phyloP scores from a whole-genome alignment of 345 rosid species.

The Salix caprea region DNA sequence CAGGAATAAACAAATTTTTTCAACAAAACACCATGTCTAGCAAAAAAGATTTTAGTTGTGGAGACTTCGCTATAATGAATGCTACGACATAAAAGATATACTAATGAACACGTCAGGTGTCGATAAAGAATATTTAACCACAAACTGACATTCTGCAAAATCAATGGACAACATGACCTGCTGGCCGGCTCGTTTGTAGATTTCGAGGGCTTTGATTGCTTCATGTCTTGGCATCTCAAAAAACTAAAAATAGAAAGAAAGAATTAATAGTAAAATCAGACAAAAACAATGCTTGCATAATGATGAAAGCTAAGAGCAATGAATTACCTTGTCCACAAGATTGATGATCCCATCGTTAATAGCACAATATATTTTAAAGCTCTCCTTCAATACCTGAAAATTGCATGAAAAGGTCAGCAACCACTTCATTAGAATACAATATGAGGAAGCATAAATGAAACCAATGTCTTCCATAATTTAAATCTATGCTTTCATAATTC shows the following conservation, averaged over 20 bases:
- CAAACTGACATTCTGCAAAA: conserved; percentile 1
- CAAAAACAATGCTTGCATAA: conserved; percentile 6
- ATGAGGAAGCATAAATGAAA: neutral
- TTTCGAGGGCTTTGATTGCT: conserved; percentile 74
- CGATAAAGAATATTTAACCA: neutral
- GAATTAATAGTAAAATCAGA: neutral
- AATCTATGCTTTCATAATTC: neutral
- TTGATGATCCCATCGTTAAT: conserved; percentile 97
- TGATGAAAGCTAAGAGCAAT: conserved; percentile 8
- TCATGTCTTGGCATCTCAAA: conserved; percentile 98
- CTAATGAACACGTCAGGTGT: neutral
- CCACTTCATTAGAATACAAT: neutral
- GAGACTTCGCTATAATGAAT: neutral
- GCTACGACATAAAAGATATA: neutral
- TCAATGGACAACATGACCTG: conserved; percentile 57
- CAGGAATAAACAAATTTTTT: conserved; percentile 13
- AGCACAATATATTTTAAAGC: conserved; percentile 93
- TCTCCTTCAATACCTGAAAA: conserved; percentile 93
- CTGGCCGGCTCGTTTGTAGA: conserved; percentile 76
- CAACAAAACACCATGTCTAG: conserved; percentile 1
- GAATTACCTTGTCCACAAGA: conserved; percentile 88
- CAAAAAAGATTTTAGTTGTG: neutral
- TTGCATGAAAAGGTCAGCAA: conserved; percentile 15
- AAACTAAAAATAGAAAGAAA: conserved; percentile 52
- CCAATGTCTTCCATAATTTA: neutral